These are phyloP conservation scores for Raphanus hybrid DNA, from an alignment of 441 rosid species.

Conservation along the genomic window DNA sequence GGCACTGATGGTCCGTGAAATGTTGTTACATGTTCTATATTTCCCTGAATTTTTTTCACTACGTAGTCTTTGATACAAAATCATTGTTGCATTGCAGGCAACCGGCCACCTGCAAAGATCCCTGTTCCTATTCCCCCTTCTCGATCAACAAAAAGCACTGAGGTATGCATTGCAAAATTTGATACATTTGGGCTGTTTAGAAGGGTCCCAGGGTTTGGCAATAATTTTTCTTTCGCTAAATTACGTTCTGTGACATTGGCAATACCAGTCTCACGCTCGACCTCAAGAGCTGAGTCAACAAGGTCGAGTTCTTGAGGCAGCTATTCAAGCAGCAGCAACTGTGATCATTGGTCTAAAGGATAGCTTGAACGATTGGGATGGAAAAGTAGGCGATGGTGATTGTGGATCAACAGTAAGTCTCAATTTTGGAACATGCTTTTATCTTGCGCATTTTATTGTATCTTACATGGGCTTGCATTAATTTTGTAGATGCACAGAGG, in stretches of 20 bases:
- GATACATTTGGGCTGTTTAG: constrained; percentile 1
- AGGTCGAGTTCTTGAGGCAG: constrained; percentile 76
- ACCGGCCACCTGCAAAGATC: constrained; percentile 88
- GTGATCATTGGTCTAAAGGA: constrained; percentile 69
- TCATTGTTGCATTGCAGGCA: constrained; percentile 53
- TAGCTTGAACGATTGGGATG: constrained; percentile 90
- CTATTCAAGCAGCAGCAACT: constrained; percentile 88
- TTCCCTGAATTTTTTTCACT: background rate
- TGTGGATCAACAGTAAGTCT: constrained; percentile 95
- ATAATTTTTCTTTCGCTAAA: background rate
- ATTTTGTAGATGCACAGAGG: constrained; percentile 83
- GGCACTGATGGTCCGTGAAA: constrained; percentile 81
- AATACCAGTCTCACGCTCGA: constrained; percentile 62
- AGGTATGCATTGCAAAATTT: constrained; percentile 52
- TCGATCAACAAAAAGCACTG: constrained; percentile 60
- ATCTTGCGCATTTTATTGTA: constrained; percentile 5
- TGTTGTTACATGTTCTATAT: background rate
- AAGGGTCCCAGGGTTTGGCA: constrained; percentile 19
- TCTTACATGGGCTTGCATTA: constrained; percentile 32
- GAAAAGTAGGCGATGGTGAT: constrained; percentile 97
- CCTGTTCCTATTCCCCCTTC: constrained; percentile 85
- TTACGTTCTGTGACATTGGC: constrained; percentile 28
- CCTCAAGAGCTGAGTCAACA: constrained; percentile 71
- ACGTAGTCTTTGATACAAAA: constrained; percentile 12
- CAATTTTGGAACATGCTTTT: no score